A percentile compares a stretch with the other conserved stretches of the same genome.
These are phyloP conservation scores for Blastomyces percursus DNA, from an alignment of 2,329 filamentous ascomycete species.

Conservation along the genomic window DNA sequence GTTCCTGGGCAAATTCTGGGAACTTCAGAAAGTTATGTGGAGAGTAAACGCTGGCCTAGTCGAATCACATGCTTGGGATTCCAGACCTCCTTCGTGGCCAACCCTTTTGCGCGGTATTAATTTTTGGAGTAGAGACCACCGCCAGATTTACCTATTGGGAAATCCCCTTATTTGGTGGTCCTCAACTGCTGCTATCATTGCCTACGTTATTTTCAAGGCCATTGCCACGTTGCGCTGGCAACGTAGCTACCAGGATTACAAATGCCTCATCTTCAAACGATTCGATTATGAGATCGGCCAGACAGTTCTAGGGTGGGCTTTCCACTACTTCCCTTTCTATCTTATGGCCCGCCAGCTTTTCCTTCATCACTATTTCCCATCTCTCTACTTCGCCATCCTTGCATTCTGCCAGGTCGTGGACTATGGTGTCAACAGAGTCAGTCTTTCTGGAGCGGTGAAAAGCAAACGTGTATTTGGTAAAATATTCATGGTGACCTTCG, in stretches of 20 bases:
- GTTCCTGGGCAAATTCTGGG: slow-evolving; percentile 96
- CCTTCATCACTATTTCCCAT: slow-evolving; percentile 96
- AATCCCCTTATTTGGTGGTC: slow-evolving; percentile 95
- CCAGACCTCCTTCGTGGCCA: slow-evolving; percentile 86
- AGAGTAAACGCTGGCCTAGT: slow-evolving; percentile 91
- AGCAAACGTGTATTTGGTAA: slow-evolving; percentile 64
- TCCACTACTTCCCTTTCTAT: slow-evolving; percentile 99
- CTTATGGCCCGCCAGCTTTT: slow-evolving; percentile 97
- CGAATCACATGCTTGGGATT: slow-evolving; percentile 97
- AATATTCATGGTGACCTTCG: slow-evolving; percentile 59
- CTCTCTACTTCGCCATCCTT: slow-evolving; percentile 88
- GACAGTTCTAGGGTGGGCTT: slow-evolving; percentile 82
- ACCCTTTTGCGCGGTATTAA: slow-evolving; percentile 90
- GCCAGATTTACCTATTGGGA: slow-evolving; percentile 91
- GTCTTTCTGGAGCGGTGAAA: slow-evolving; percentile 54
- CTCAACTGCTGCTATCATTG: slow-evolving; percentile 62
- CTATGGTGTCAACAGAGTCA: slow-evolving; percentile 64
- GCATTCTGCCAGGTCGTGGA: slow-evolving; percentile 83
- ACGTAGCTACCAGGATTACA: slow-evolving; percentile 79
- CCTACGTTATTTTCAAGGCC: slow-evolving; percentile 77
- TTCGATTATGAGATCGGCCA: slow-evolving; percentile 96
- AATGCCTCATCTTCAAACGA: slow-evolving; percentile 72
- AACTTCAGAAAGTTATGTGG: slow-evolving; percentile 98
- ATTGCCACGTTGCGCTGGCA: slow-evolving; percentile 88
- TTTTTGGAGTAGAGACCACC: slow-evolving; percentile 92